A percentile compares a stretch with the other conserved stretches of the same genome.
Evolutionary conservation across 2,329 filamentous ascomycete genomes (phyloP).

Genomic region (Colletotrichum sp.): DNA sequence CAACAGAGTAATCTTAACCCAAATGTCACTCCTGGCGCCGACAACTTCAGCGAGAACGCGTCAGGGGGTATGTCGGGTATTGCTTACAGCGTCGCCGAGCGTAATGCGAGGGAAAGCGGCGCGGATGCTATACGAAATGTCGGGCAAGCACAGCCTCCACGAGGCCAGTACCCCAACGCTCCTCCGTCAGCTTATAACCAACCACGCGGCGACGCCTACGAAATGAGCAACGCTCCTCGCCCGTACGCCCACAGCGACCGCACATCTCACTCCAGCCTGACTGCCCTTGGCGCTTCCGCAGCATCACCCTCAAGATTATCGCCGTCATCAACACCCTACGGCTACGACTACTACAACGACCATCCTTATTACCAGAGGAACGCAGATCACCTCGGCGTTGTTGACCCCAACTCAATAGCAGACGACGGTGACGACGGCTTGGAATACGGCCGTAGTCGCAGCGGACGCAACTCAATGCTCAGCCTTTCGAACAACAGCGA

Average conservation of each 20-base stretch:
- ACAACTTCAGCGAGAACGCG: constrained; percentile 69
- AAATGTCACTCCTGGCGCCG: constrained; percentile 64
- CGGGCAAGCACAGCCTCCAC: constrained; percentile 29
- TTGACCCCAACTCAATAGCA: constrained; percentile 80
- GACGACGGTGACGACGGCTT: constrained; percentile 91
- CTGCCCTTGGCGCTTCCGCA: constrained; percentile 39
- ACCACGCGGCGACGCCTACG: constrained; percentile 25
- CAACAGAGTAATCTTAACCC: constrained; percentile 29
- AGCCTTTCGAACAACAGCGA: constrained; percentile 54
- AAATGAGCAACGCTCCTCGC: constrained; percentile 14
- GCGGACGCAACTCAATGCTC: constrained; percentile 63
- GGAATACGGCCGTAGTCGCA: constrained; percentile 47
- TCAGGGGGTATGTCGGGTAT: constrained; percentile 72
- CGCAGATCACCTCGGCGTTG: constrained; percentile 59
- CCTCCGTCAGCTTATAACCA: constrained; percentile 23
- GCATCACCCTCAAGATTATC: constrained; percentile 39
- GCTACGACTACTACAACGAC: constrained; percentile 59
- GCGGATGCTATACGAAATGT: constrained; percentile 61
- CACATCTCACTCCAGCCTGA: constrained; percentile 48
- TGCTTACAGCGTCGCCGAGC: constrained; percentile 69
- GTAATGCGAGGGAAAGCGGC: constrained; percentile 68
- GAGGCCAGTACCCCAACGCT: constrained; percentile 25
- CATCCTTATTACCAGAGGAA: constrained; percentile 68
- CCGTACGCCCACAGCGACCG: constrained; percentile 30
- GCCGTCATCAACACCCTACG: constrained; percentile 55